Evolutionary conservation across 768 basidiomycete genomes (phyloP).

Genomic region (Hygrocybe coccinea): DNA sequence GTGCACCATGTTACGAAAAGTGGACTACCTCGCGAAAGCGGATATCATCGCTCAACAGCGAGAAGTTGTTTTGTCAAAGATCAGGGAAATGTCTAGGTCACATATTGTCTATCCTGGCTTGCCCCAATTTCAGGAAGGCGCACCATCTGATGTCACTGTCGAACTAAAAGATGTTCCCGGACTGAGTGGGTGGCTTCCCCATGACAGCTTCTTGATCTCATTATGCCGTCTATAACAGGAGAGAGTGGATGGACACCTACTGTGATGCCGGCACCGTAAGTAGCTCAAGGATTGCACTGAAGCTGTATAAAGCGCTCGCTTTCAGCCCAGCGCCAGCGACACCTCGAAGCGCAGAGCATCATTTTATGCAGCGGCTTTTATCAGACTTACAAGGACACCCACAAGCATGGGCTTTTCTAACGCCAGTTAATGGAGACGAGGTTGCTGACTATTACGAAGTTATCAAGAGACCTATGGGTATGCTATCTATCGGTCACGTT

Average conservation of each 20-base stretch:
- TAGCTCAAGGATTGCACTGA: conserved; percentile 7
- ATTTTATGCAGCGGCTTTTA: conserved; percentile 71
- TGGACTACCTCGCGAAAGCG: conserved; percentile 82
- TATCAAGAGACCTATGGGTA: conserved; percentile 90
- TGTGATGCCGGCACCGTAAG: conserved; percentile 64
- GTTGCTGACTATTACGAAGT: conserved; percentile 89
- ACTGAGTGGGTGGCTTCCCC: conserved; percentile 67
- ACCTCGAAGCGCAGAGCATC: conserved; percentile 50
- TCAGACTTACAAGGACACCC: conserved; percentile 74
- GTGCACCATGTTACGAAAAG: conserved; percentile 89
- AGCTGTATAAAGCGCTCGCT: neutral
- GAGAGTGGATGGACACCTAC: conserved; percentile 92
- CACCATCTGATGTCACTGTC: conserved; percentile 45
- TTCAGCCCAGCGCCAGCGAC: conserved; percentile 32
- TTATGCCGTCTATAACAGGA: conserved; percentile 37
- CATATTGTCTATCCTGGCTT: conserved; percentile 82
- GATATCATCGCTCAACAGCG: conserved; percentile 75
- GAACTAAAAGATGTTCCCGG: conserved; percentile 85
- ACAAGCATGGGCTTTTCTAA: conserved; percentile 81
- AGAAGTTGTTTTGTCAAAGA: conserved; percentile 85
- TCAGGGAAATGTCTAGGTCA: conserved; percentile 79
- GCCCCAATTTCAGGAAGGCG: conserved; percentile 63
- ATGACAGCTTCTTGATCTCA: too few species aligned
- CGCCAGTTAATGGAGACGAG: conserved; percentile 73
- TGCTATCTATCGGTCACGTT: conserved; percentile 21